Evolutionary conservation across 306 rosid species (phyloP), one percentile per base, ranked within the genome.

Genomic region (Citrullus colocynthis): DNA sequence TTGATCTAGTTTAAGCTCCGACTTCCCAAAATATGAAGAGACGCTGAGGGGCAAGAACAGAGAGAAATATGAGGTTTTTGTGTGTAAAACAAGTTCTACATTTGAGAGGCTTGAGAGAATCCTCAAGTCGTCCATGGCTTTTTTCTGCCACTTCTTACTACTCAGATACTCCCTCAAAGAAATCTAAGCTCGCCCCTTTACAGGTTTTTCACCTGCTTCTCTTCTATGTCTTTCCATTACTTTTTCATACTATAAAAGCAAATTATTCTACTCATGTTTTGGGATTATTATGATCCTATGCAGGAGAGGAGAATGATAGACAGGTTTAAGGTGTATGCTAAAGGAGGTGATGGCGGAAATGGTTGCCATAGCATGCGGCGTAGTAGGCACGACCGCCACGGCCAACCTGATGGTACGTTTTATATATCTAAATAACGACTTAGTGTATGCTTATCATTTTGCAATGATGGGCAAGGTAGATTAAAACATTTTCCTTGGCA

Each of bases 301-400:
- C 80, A 95, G 97, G 97, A 95, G 87, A 90, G 96, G 83, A 90
- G 85, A 87, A 92, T 90, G 97, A 87, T 89, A 72, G 99, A 95
- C 82, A 87, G 86, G 80, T 78, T 85, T 69, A 90, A 84, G 85
- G 78, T 92, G 80, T 83, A 84, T 83, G 93, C 97, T 57, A 95
- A 86, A 85, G 97, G 88, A 78, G 97, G 99, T 73, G 90, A 86
- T 83, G 99, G 99, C 17, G 99, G 99, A 65, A 83, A 59, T 86
- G 99, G 99, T 60, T 95, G 97, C 83, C 67, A 80, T 77, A 92
- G 99, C 86, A 59, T 79, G 15, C 97, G 81, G 75, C 91, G 98
- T 32, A 79, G 97, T 74, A 82, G 86, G 65, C 88, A 82, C 41
- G 96, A 88, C 74, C 83, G 76, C 64, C 83, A 72, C 30, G 97